These are phyloP conservation scores for Aspergillus neotritici DNA, from an alignment of 2,329 filamentous ascomycete species.

Conservation along the genomic window DNA sequence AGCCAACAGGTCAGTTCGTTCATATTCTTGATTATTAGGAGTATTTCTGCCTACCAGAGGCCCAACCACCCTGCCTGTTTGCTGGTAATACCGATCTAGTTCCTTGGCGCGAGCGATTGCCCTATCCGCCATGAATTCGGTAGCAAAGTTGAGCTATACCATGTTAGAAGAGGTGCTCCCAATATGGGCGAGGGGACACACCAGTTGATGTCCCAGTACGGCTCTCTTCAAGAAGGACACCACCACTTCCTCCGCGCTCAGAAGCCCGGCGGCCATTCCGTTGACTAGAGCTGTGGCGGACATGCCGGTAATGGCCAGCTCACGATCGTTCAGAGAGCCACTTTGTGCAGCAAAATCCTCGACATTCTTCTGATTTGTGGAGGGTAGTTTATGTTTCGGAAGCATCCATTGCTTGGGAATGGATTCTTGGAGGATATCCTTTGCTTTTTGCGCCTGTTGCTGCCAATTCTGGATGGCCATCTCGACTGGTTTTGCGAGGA, in stretches of 20 bases:
- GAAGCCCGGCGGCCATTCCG: constrained; percentile 22
- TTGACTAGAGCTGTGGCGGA: constrained; percentile 26
- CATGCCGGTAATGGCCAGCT: constrained; percentile 50
- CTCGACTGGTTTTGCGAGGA: constrained; percentile 12
- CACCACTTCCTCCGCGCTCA: constrained; percentile 30
- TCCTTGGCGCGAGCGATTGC: constrained; percentile 30
- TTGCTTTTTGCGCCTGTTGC: constrained; percentile 27
- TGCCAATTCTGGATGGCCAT: constrained; percentile 22
- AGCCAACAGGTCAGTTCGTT: neutral
- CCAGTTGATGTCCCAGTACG: constrained; percentile 31
- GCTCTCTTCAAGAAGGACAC: constrained; percentile 30
- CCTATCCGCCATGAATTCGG: constrained; percentile 34
- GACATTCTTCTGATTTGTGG: constrained; percentile 25
- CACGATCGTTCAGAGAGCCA: constrained; percentile 45
- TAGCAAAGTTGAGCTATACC: constrained; percentile 31
- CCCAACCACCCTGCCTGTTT: constrained; percentile 43
- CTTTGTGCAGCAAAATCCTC: constrained; percentile 34
- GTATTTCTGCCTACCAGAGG: constrained; percentile 30
- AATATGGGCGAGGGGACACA: constrained; percentile 5
- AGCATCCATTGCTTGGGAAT: constrained; percentile 34
- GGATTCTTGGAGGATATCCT: constrained; percentile 29
- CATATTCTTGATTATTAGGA: neutral
- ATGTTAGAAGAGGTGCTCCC: neutral
- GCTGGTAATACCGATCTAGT: constrained; percentile 27
- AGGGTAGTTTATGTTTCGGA: constrained; percentile 23